phyloP scores from a whole-genome alignment of 2,329 filamentous ascomycete genomes.

The Fusarium musae region DNA sequence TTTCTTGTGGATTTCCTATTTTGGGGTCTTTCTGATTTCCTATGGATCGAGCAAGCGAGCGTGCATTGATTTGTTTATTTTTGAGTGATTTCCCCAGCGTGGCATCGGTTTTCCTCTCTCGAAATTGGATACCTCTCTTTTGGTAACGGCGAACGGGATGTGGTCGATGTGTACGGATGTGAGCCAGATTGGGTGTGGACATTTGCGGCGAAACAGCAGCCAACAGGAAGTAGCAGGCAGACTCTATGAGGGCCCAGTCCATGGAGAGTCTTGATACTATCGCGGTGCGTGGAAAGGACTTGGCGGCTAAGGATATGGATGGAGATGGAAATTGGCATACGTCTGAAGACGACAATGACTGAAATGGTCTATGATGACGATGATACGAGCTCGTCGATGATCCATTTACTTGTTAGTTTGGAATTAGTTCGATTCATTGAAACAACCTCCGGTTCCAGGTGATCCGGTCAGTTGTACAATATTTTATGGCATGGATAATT shows the following conservation, averaged over 20 bases:
- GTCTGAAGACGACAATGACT: slow-evolving; percentile 38
- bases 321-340: slow-evolving; percentile 34
- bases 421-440: slow-evolving; percentile 38
- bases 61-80: slow-evolving; percentile 46
- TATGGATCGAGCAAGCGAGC: slow-evolving; percentile 52
- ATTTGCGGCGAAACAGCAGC: slow-evolving; percentile 39
- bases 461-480: slow-evolving; percentile 41
- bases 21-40: slow-evolving; percentile 47
- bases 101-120: slow-evolving; percentile 39
- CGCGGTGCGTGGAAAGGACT: slow-evolving; percentile 22
- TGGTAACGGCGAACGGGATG: slow-evolving; percentile 37
- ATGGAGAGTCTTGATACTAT: slow-evolving; percentile 38
- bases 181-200: slow-evolving; percentile 11
- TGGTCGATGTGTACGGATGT: slow-evolving; percentile 13
- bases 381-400: slow-evolving; percentile 42
- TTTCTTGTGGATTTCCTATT: slow-evolving; percentile 46
- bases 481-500: slow-evolving; percentile 28
- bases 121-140: slow-evolving; percentile 42
- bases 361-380: slow-evolving; percentile 46
- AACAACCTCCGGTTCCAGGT: slow-evolving; percentile 38
- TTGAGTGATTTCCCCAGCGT: slow-evolving; percentile 47
- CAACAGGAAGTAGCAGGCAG: slow-evolving; percentile 36
- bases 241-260: slow-evolving; percentile 44
- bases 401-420: slow-evolving; percentile 36
- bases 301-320: slow-evolving; percentile 9